Evolutionary conservation across 75 land plant genomes (phyloP), one percentile per base, ranked within the genome.

Genomic region (Cunninghamia lanceolata): DNA sequence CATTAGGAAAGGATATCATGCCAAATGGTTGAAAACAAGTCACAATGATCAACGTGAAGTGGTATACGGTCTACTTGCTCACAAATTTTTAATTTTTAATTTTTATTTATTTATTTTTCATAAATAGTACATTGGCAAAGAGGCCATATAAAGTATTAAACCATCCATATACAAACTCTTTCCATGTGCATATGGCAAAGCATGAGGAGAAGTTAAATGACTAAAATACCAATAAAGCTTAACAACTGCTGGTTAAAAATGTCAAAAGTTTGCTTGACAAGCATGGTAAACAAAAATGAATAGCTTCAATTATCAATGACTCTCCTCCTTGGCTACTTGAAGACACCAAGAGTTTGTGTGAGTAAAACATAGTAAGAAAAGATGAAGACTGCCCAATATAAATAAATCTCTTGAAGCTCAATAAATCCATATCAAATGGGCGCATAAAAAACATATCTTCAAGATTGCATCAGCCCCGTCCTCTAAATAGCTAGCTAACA

Each of bases 371-470:
- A n/a, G 46, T 19, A 45, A 80, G 32, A 21, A 80, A 80, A 80
- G 82, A 80, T 43, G 82, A 80, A 80, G 82, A 45, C 52, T 80
- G 82, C 4, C 82, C 32, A 80, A 80, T 45, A 80, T n/a, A 39
- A 80, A 80, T 43, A 40, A 80, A 10, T 19, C 50, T 80, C 50
- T 45, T 4, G 15, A 80, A 80, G 82, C 42, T 80, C 82, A 80
- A 80, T n/a, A 40, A 80, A 80, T 80, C 82, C 82, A 39, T 21
- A 80, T 10, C 82, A 80, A 80, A 80, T 80, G 82, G 13, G 14
- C 32, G 43, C 82, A 80, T 43, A 80, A 43, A 79, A 80, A 43
- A 80, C 42, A 80, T n/a, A 80, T 80, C 82, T 80, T 80, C 82
- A 80, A 80, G 9, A 80, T 45, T 80, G 82, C 42, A 80, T 80